A percentile compares a stretch with the other conserved stretches of the same genome.
These are phyloP conservation scores for Aspergillus oerlinghausenensis DNA, from an alignment of 2,329 filamentous ascomycete species.

Conservation along the genomic window DNA sequence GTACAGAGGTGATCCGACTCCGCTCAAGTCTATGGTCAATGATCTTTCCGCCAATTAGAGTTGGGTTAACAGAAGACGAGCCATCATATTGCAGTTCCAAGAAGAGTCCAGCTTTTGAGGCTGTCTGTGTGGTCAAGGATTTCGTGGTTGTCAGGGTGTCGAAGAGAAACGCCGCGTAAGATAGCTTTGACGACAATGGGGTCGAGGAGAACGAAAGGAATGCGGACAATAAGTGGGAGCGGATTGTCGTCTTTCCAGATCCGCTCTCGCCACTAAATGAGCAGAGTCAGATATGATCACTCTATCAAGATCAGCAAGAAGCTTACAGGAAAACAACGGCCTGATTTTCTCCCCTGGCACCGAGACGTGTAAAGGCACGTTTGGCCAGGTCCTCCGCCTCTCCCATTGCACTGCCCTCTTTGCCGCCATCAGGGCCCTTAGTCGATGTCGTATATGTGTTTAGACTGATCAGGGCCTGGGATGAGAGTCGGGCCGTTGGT, in stretches of 20 bases:
- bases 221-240: slow-evolving; percentile 80
- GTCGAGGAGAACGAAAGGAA: slow-evolving; percentile 87
- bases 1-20: slow-evolving; percentile 84
- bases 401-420: slow-evolving; percentile 86
- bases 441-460: slow-evolving; percentile 92
- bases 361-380: slow-evolving; percentile 77
- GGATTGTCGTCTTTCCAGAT: slow-evolving; percentile 90
- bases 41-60: slow-evolving; percentile 88
- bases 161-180: slow-evolving; percentile 90
- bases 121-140: slow-evolving; percentile 88
- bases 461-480: slow-evolving; percentile 82
- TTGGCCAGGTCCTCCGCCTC: slow-evolving; percentile 89
- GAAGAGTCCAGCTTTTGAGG: slow-evolving; percentile 91
- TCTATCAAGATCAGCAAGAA: background rate
- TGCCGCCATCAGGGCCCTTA: slow-evolving; percentile 83
- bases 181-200: slow-evolving; percentile 87
- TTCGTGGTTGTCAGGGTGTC: slow-evolving; percentile 96
- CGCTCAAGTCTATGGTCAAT: slow-evolving; percentile 90
- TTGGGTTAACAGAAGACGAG: slow-evolving; percentile 73
- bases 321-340: slow-evolving; percentile 85
- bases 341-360: slow-evolving; percentile 87
- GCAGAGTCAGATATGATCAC: slow-evolving; percentile 22
- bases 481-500: slow-evolving; percentile 83
- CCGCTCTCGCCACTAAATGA: slow-evolving; percentile 82
- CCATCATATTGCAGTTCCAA: slow-evolving; percentile 97